phyloP scores from a whole-genome alignment of 2,329 filamentous ascomycete species.

The Clarireedia paspali region DNA sequence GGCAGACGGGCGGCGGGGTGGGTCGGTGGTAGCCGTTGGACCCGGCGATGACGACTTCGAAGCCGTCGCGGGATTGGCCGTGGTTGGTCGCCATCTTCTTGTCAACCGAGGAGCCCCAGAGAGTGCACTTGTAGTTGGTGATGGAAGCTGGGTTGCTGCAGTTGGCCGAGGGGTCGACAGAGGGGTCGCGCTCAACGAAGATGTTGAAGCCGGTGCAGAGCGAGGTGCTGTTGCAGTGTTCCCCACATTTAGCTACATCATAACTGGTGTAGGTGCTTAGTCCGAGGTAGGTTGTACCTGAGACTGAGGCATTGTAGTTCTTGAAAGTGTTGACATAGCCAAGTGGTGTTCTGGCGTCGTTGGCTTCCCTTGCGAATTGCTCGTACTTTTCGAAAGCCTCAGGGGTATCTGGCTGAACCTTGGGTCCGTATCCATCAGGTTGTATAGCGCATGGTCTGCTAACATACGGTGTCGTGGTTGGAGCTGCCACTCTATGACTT shows the following conservation, averaged over 20 bases:
- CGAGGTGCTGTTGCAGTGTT: constrained; percentile 18
- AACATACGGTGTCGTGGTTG: background rate
- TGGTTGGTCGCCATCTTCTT: constrained; percentile 27
- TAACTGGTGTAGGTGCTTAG: constrained; percentile 24
- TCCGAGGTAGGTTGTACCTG: constrained; percentile 22
- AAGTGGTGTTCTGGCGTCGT: constrained; percentile 22
- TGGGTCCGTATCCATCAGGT: constrained; percentile 26
- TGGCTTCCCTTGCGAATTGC: constrained; percentile 19
- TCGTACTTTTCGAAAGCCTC: constrained; percentile 25
- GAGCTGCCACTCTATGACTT: background rate
- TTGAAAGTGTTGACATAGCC: constrained; percentile 29
- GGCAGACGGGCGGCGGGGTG: constrained; percentile 3
- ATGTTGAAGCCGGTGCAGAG: constrained; percentile 29
- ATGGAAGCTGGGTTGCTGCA: constrained; percentile 29
- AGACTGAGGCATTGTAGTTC: constrained; percentile 22
- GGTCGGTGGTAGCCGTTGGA: constrained; percentile 33
- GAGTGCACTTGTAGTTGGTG: constrained; percentile 30
- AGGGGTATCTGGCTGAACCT: constrained; percentile 28
- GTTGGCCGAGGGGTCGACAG: constrained; percentile 20
- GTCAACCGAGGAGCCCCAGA: constrained; percentile 26
- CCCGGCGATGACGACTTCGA: constrained; percentile 35
- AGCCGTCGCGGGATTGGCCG: constrained; percentile 27
- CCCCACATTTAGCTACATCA: constrained; percentile 21
- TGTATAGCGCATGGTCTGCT: background rate
- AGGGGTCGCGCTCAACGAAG: constrained; percentile 30